Percentiles rank a stretch among this genome's conserved stretches.
Conservation (phyloP, 352 stramenopile species). For the Saprolegnia diclina region DNA sequence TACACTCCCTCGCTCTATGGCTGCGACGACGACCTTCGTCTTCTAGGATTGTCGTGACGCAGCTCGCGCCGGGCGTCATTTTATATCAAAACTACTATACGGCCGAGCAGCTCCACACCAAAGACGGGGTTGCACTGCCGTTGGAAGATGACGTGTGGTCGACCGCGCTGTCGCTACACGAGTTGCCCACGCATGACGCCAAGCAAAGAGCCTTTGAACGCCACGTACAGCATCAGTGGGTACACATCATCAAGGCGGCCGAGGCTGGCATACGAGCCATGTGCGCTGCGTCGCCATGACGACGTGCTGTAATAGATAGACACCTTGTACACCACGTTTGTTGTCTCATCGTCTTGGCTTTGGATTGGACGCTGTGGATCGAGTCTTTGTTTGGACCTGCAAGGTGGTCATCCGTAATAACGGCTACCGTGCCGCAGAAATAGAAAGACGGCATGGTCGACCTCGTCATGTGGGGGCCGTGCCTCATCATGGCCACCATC, state of each 20-base stretch:
- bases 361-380: not conserved
- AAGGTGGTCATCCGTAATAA: too few species aligned
- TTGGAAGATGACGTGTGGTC: not conserved
- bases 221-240: not conserved
- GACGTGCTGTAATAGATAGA: not conserved
- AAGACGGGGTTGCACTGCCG: not conserved
- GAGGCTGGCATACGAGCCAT: not conserved
- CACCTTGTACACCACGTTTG: too few species aligned
- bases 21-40: not conserved
- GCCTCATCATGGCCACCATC: slow-evolving; percentile 20
- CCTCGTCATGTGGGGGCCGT: slow-evolving; percentile 20
- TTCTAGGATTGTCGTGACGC: slow-evolving; percentile 24
- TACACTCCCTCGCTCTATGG: not conserved
- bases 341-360: not conserved
- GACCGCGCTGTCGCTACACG: not conserved
- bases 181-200: not conserved
- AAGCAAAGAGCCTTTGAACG: not conserved
- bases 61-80: slow-evolving; percentile 2
- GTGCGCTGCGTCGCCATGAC: not conserved
- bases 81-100: slow-evolving; percentile 26
- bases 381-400: not conserved
- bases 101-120: not conserved
- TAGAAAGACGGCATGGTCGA: not conserved
- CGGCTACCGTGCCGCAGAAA: too few species aligned
- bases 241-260: slow-evolving; percentile 8